These are phyloP conservation scores for Calycina herbarum DNA, from an alignment of 2,329 filamentous ascomycete species.

Conservation along the genomic window DNA sequence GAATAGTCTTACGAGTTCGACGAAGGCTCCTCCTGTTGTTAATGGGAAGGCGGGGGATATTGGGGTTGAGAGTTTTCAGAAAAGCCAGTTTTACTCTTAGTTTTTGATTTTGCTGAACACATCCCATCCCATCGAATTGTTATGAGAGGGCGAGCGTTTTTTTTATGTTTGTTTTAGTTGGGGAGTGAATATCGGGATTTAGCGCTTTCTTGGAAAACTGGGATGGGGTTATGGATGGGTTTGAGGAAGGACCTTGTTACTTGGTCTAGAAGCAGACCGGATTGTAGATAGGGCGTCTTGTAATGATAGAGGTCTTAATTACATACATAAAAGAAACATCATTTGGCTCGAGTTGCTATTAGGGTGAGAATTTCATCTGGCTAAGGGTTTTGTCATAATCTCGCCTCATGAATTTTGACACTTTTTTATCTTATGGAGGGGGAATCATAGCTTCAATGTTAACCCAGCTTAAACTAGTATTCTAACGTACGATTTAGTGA, in stretches of 20 bases:
- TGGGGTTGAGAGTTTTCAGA: constrained; percentile 68
- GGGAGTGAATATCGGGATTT: not conserved
- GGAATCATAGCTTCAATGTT: too few species aligned
- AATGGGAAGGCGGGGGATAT: constrained; percentile 64
- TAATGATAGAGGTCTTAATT: not conserved
- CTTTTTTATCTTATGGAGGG: too few species aligned
- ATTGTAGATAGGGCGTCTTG: constrained; percentile 1
- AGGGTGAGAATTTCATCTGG: too few species aligned
- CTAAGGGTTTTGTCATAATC: too few species aligned
- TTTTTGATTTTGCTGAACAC: not conserved
- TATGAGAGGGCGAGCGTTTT: not conserved
- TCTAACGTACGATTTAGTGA: too few species aligned
- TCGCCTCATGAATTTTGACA: too few species aligned
- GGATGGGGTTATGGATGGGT: not conserved
- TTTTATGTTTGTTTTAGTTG: not conserved
- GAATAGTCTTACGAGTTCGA: constrained; percentile 41
- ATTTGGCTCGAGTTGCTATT: too few species aligned
- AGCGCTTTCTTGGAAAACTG: constrained; percentile 2
- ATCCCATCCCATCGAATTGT: not conserved
- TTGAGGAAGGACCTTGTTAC: not conserved
- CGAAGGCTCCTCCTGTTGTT: constrained; percentile 46
- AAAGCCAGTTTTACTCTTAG: constrained; percentile 67
- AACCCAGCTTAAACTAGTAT: too few species aligned
- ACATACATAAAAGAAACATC: not conserved
- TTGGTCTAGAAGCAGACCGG: not conserved